A percentile compares a stretch with the other conserved stretches of the same genome.
Conservation (phyloP, 2,329 filamentous ascomycete species). For the Elsinoe batatas region DNA sequence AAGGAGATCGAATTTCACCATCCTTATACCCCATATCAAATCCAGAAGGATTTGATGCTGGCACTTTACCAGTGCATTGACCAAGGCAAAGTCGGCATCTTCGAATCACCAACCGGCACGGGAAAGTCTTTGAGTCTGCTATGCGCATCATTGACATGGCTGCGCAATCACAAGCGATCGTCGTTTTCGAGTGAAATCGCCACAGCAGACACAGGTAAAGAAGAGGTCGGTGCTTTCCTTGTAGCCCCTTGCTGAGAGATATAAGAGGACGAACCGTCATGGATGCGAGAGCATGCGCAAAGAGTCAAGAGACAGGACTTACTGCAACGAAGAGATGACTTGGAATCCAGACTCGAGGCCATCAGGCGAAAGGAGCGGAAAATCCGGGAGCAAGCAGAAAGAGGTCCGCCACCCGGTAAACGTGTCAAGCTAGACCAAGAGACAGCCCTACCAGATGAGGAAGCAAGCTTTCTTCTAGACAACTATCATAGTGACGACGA, state of each 20-base stretch:
- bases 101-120: slow-evolving; percentile 81
- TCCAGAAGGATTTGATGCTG: slow-evolving; percentile 81
- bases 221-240: background rate
- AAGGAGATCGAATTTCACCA: slow-evolving; percentile 60
- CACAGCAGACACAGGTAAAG: slow-evolving; percentile 33
- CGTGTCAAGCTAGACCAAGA: slow-evolving; percentile 29
- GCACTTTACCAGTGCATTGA: slow-evolving; percentile 71
- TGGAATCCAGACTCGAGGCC: slow-evolving; percentile 60
- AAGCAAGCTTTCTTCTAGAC: slow-evolving; percentile 64
- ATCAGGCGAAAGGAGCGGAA: slow-evolving; percentile 54
- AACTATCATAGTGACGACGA: slow-evolving; percentile 60
- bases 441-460: slow-evolving; percentile 35
- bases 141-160: slow-evolving; percentile 80
- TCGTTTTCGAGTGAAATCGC: slow-evolving; percentile 45
- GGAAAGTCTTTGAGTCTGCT: slow-evolving; percentile 90
- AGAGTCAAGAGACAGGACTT: slow-evolving; percentile 59
- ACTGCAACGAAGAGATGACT: slow-evolving; percentile 55
- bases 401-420: slow-evolving; percentile 41
- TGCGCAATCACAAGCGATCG: slow-evolving; percentile 67
- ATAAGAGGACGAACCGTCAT: slow-evolving; percentile 61
- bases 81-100: slow-evolving; percentile 70
- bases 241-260: background rate
- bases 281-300: slow-evolving; percentile 71
- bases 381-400: slow-evolving; percentile 42
- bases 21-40: slow-evolving; percentile 77